A percentile compares a stretch with the other conserved stretches of the same genome.
These are phyloP conservation scores for Gaillardinia entomophila DNA, from an alignment of 805 yeast species.

Conservation along the genomic window DNA sequence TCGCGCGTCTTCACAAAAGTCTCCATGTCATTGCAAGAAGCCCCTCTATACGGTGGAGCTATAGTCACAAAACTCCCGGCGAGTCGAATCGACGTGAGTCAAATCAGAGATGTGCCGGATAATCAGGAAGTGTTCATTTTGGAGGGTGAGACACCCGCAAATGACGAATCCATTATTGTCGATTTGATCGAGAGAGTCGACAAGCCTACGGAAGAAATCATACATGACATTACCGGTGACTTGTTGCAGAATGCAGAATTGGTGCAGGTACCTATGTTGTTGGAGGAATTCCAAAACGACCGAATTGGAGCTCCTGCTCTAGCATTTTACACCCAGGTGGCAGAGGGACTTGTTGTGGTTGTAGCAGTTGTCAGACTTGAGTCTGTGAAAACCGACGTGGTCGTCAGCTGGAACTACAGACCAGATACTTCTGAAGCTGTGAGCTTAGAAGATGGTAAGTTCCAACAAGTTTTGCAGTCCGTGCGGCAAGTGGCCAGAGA, in stretches of 20 bases:
- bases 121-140: conserved; percentile 84
- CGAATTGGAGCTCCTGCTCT: conserved; percentile 7
- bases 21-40: not conserved
- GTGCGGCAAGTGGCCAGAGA: conserved; percentile 22
- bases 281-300: conserved; percentile 8
- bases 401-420: conserved; percentile 47
- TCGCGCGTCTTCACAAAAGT: no score
- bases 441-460: conserved; percentile 1
- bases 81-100: conserved; percentile 65
- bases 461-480: conserved; percentile 11
- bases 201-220: conserved; percentile 19
- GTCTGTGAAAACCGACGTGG: conserved; percentile 52
- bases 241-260: not conserved
- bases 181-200: conserved; percentile 56
- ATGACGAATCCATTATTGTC: conserved; percentile 54
- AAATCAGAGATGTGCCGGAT: conserved; percentile 81
- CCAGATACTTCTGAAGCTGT: not conserved
- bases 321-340: conserved; percentile 11
- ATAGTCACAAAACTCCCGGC: conserved; percentile 53
- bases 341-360: conserved; percentile 36
- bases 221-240: conserved; percentile 7
- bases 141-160: conserved; percentile 20
- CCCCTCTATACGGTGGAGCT: conserved; percentile 75
- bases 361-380: conserved; percentile 52
- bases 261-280: conserved; percentile 2